These are phyloP conservation scores for Clohesyomyces aquaticus DNA, from an alignment of 495 filamentous ascomycete genomes.

Conservation along the genomic window DNA sequence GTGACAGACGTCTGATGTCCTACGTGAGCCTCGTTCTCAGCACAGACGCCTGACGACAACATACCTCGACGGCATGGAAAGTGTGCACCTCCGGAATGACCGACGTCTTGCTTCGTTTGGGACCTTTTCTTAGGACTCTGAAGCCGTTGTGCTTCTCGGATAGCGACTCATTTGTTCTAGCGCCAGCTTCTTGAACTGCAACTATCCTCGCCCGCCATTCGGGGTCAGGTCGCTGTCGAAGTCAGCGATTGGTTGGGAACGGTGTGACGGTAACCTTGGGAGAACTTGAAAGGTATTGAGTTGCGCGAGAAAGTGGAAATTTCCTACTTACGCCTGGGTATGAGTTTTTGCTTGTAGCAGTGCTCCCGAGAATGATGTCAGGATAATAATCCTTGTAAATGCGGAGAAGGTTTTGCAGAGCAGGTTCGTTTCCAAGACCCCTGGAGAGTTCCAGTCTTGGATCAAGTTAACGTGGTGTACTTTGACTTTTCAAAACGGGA, in stretches of 20 bases:
- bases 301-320: slow-evolving; percentile 3
- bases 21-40: not conserved
- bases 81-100: slow-evolving; percentile 74
- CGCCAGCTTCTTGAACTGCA: slow-evolving; percentile 65
- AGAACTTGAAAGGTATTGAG: slow-evolving; percentile 3
- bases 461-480: slow-evolving; percentile 32
- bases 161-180: slow-evolving; percentile 20
- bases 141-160: slow-evolving; percentile 53
- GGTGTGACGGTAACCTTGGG: slow-evolving; percentile 5
- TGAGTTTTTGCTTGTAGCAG: slow-evolving; percentile 48
- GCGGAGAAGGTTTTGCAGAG: slow-evolving; percentile 74
- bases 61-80: slow-evolving; percentile 67
- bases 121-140: slow-evolving; percentile 53
- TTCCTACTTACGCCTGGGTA: slow-evolving; percentile 47
- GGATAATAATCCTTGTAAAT: slow-evolving; percentile 90
- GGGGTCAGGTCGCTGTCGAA: slow-evolving; percentile 66
- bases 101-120: slow-evolving; percentile 51
- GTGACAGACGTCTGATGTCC: slow-evolving; percentile 61
- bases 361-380: slow-evolving; percentile 78
- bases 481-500: not conserved
- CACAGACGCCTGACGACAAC: slow-evolving; percentile 4
- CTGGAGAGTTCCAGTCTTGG: slow-evolving; percentile 62
- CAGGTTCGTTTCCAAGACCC: slow-evolving; percentile 70
- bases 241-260: slow-evolving; percentile 15
- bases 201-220: slow-evolving; percentile 75